Conservation (phyloP, 306 rosid species). For the Prinsepia uniflora region DNA sequence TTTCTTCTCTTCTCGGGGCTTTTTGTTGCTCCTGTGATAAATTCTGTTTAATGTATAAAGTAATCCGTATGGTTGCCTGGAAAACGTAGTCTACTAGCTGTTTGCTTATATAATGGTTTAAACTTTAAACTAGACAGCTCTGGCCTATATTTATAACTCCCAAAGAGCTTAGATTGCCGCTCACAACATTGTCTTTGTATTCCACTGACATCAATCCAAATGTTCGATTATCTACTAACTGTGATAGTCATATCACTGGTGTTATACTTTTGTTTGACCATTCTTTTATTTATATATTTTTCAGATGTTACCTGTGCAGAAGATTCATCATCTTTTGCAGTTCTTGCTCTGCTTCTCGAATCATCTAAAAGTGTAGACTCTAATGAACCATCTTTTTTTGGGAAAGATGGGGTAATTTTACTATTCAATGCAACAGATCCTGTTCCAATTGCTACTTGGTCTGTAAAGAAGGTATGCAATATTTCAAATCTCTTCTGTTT, state of each 20-base stretch:
- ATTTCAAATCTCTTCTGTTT: background rate
- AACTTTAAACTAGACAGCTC: background rate
- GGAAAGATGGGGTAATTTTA: constrained; percentile 66
- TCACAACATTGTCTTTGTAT: background rate
- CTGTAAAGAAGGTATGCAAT: constrained; percentile 67
- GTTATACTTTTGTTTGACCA: background rate
- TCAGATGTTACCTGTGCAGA: constrained; percentile 74
- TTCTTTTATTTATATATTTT: constrained; percentile 22
- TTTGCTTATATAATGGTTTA: background rate
- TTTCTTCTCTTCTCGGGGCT: background rate
- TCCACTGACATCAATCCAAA: background rate
- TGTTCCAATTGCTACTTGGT: constrained; percentile 70
- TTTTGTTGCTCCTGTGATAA: background rate
- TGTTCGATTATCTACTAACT: background rate
- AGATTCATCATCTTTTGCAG: constrained; percentile 64
- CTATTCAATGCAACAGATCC: constrained; percentile 67
- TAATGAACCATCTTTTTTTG: constrained; percentile 34
- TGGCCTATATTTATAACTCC: background rate
- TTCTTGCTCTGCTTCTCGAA: constrained; percentile 66
- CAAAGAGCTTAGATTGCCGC: background rate
- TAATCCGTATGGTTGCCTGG: background rate
- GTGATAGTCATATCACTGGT: background rate
- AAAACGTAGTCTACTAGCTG: background rate
- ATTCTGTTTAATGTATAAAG: background rate
- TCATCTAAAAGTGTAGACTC: constrained; percentile 21